Evolutionary conservation across 2,329 filamentous ascomycete species (phyloP), one percentile per base, ranked within the genome.

Genomic region (Grosmannia huntii): DNA sequence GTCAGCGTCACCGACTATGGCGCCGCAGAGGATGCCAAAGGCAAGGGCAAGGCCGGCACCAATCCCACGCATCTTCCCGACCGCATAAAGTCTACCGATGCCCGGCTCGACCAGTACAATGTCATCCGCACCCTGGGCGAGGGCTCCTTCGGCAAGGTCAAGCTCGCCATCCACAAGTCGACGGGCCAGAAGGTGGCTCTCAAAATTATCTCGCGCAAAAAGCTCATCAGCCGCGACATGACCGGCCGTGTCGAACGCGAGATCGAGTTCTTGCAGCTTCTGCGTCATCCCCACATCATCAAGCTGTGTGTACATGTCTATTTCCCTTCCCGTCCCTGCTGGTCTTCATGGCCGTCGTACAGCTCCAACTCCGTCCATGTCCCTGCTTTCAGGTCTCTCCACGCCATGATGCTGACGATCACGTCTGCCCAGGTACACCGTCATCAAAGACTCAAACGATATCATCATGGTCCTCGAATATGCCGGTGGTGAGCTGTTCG

Each of bases 401-500:
- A 44, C 14, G 19, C 14, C 41, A n/a, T 19, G 16, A 44, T 44
- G 41, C 41, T 44, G 41, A 44, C 41, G 7, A n/a, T 3, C 16
- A n/a, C 19, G 19, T 44, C 41, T n/a, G 16, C 41, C 19, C 41
- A 94, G 89, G 59, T 96, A 90, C 72, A 97, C 94, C 33, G 94
- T 99, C 63, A 97, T 99, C 71, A 96, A 95, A 62, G 96, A 92
- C 7, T 83, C 85, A 27, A 84, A 82, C 62, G 94, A 99, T 70
- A 99, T 99, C 69, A 94, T 97, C 72, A 99, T 99, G 94, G 94
- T 99, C 54, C 83, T 99, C 65, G 94, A 99, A 73, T 99, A 95
- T 72, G 94, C 94, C 49, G 94, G 94, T 61, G 89, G 89, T 61
- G 94, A 99, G 73, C 79, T 99, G 60, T 99, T 99, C 73, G 92